Evolutionary conservation across 2,329 filamentous ascomycete genomes (phyloP), one percentile per base, ranked within the genome.

Genomic region (Colletotrichum abscissum): DNA sequence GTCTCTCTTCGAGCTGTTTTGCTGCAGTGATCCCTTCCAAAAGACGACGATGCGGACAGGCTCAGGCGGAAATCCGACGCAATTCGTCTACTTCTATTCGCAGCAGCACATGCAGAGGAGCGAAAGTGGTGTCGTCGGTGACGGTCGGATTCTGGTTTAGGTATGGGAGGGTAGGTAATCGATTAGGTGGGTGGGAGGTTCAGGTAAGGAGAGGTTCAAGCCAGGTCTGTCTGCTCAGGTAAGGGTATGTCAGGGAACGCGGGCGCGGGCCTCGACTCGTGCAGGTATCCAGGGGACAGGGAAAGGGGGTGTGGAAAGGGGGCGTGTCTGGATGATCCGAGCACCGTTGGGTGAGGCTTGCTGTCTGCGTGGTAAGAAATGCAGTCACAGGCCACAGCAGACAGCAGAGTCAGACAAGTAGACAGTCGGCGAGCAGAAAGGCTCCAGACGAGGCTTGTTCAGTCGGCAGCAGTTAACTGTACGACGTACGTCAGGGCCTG

Each of bases 161-260:
- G 62, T 63, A 54, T 35, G 60, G 62, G 49, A 63, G 26, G 28
- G n/a, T 22, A 63, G 60, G 60, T 24, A 35, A 64, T 64, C 62
- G 49, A 24, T 55, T 64, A 38, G 62, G 49, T 64, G 62, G 62
- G 49, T 26, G 62, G 30, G 56, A 67, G 38, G 42, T 26, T 52
- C 65, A 62, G 66, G 66, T 55, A 68, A 69, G 54, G 67, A 46
- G 42, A 49, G 38, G 67, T 22, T 24, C 57, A 58, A 63, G 58
- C n/a, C 46, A 42, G 64, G 52, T 19, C 64, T 57, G 52, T 19
- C 64, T 57, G 52, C 28, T 22, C 57, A 63, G 65, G 38, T 55
- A 57, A 46, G 65, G 69, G 69, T 63, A 72, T 72, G 69, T 72
- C 33, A 73, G 66, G 66, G 67, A 60, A 69, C 54, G 60, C 66